phyloP scores from a whole-genome alignment of 176 grass and related monocot species.

The Pontederia paniculata region DNA sequence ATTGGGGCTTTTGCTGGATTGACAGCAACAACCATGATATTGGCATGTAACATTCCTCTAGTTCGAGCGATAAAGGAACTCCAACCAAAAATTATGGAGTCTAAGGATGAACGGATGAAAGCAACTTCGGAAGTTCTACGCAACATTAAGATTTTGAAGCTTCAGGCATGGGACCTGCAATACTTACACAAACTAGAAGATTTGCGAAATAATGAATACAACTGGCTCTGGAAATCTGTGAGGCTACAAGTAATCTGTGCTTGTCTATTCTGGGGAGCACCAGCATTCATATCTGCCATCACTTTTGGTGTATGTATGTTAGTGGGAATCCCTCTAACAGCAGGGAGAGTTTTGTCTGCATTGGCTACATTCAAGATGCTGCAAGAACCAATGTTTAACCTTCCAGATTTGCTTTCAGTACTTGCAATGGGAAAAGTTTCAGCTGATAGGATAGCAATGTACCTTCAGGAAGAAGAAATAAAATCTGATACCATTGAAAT shows the following conservation, averaged over 20 bases:
- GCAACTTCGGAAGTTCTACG: constrained; percentile 82
- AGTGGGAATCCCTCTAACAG: constrained; percentile 73
- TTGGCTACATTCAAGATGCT: constrained; percentile 96
- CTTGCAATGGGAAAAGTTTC: constrained; percentile 96
- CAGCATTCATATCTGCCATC: constrained; percentile 70
- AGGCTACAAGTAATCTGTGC: constrained; percentile 43
- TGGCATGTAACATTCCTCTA: constrained; percentile 87
- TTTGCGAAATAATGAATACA: constrained; percentile 52
- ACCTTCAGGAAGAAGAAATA: constrained; percentile 91
- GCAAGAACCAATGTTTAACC: constrained; percentile 87
- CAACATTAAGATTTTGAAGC: constrained; percentile 95
- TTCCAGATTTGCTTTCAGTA: constrained; percentile 91
- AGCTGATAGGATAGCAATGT: constrained; percentile 64
- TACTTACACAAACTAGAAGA: constrained; percentile 82
- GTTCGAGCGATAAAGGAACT: constrained; percentile 71
- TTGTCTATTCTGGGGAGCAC: constrained; percentile 89
- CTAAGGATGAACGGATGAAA: constrained; percentile 95
- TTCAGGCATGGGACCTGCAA: constrained; percentile 90
- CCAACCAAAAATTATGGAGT: constrained; percentile 72
- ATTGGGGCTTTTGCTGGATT: constrained; percentile 72
- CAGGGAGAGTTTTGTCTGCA: constrained; percentile 88
- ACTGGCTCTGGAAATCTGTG: constrained; percentile 65
- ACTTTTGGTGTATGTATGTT: constrained; percentile 83
- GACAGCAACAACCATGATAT: constrained; percentile 62
- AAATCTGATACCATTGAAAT: constrained; percentile 51